Evolutionary conservation across 1,284 basidiomycete genomes (phyloP), one percentile per base, ranked within the genome.

Genomic region (Kwoniella shivajii): DNA sequence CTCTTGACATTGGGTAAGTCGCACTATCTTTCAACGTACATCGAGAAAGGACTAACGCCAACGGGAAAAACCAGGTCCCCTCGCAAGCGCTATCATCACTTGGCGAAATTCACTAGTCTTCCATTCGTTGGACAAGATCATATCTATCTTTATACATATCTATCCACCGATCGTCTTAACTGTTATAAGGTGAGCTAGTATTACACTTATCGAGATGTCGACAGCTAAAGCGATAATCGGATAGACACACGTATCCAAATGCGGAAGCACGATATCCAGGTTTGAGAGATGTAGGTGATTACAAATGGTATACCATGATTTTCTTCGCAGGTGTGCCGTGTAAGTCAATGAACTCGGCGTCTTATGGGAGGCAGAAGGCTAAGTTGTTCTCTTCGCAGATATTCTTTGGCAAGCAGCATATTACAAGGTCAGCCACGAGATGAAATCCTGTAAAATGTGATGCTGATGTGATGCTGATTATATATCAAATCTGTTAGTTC

Each of bases 71-170:
- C 6, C 34, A 80, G 81, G 93, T 0, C 86, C 90, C 0, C 83
- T 97, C 33, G 94, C 91, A 0, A 92, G 89, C 61, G 91, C 92
- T 0, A 91, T 97, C 43, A 90, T 95, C 65, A 96, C 94, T 3
- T 97, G 93, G 93, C 83, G 94, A 59, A 97, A 97, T 72, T 92
- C 76, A 29, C 84, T 94, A n/a, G 93, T 96, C 6, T 96, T 96
- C 78, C 93, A 96, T 72, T 92, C 93, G 67, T 83, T 86, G 54
- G 93, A 97, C 74, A 95, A 95, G 74, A 89, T 94, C 69, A 94
- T 89, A 4, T 91, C 89, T 11, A 77, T 95, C 18, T 95, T 92
- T 79, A 85, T 95, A 41, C 92, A 95, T 72, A 87, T 95, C 57
- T 77, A 94, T 67, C 84, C 89, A 0, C 89, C 92, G 0, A 83